A percentile compares a stretch with the other conserved stretches of the same genome.
Evolutionary conservation across 202 grass and related monocot species (phyloP).

Genomic region (Musa balbisiana): DNA sequence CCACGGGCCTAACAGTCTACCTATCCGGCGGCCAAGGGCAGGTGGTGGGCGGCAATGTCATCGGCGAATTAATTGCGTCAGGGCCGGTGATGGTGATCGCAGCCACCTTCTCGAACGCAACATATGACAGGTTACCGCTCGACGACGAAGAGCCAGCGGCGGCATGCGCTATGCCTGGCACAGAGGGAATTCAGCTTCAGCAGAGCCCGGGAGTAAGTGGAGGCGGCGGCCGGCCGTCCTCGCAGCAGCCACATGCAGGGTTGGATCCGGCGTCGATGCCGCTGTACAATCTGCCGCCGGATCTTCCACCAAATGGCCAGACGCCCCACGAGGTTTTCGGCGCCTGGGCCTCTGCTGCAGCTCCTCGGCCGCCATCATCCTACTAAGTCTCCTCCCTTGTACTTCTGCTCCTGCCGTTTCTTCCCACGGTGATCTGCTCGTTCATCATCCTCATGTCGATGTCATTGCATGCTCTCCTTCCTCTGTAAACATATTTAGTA

Average conservation of each 20-base stretch:
- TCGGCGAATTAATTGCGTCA: neutral
- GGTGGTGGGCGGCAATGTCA: neutral
- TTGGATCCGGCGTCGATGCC: constrained; percentile 36
- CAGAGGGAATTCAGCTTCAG: neutral
- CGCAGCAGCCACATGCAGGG: constrained; percentile 1
- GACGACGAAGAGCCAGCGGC: neutral
- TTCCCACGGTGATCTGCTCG: neutral
- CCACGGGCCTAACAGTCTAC: neutral
- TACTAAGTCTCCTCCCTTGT: neutral
- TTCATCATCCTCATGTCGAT: neutral
- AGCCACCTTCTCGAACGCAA: neutral
- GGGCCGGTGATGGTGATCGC: neutral
- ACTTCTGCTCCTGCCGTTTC: neutral
- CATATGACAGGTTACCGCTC: neutral
- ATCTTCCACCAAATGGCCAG: constrained; percentile 50
- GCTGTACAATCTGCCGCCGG: constrained; percentile 57
- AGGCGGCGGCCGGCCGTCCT: constrained; percentile 9
- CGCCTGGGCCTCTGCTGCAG: neutral
- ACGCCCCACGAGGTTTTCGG: constrained; percentile 50
- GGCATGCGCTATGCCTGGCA: no score
- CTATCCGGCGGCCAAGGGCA: neutral
- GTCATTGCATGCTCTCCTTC: neutral
- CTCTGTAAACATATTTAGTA: neutral
- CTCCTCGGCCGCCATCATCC: constrained; percentile 37
- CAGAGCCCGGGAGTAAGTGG: constrained; percentile 21